Percentiles rank a stretch among this genome's conserved stretches.
These are phyloP conservation scores for Bipolaris gigantea DNA, from an alignment of 2,329 filamentous ascomycete genomes.

Conservation along the genomic window DNA sequence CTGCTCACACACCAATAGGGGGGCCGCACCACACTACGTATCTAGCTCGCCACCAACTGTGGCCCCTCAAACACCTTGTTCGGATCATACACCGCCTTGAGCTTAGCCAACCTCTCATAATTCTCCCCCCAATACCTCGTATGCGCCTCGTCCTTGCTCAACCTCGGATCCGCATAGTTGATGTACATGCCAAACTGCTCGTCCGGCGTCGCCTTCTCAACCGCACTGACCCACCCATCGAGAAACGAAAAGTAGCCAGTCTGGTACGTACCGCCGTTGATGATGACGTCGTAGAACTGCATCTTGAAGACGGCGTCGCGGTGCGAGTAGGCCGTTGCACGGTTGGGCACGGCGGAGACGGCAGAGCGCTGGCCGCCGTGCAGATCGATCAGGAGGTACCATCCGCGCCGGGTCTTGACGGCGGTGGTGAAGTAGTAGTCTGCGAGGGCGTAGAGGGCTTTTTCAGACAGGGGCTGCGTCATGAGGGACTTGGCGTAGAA, in stretches of 20 bases:
- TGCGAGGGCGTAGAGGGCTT: slow-evolving; percentile 21
- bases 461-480: slow-evolving; percentile 21
- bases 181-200: slow-evolving; percentile 52
- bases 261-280: slow-evolving; percentile 30
- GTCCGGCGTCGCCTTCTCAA: slow-evolving; percentile 26
- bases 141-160: slow-evolving; percentile 49
- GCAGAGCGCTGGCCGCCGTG: slow-evolving; percentile 28
- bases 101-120: slow-evolving; percentile 33
- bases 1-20: not conserved
- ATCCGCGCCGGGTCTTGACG: slow-evolving; percentile 16
- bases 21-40: not conserved
- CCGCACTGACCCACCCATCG: slow-evolving; percentile 44
- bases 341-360: slow-evolving; percentile 5
- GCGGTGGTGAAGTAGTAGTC: slow-evolving; percentile 31
- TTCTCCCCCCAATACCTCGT: slow-evolving; percentile 49
- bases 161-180: slow-evolving; percentile 55
- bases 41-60: slow-evolving; percentile 26
- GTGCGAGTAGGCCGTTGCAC: slow-evolving; percentile 30
- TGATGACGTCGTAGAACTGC: slow-evolving; percentile 29
- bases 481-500: slow-evolving; percentile 37
- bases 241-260: slow-evolving; percentile 41
- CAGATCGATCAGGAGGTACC: slow-evolving; percentile 35
- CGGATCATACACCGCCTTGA: slow-evolving; percentile 43
- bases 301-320: slow-evolving; percentile 34
- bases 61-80: slow-evolving; percentile 32